Base-by-base conservation (phyloP, 441 rosid species). In the Pelargonium hybrid region DNA sequence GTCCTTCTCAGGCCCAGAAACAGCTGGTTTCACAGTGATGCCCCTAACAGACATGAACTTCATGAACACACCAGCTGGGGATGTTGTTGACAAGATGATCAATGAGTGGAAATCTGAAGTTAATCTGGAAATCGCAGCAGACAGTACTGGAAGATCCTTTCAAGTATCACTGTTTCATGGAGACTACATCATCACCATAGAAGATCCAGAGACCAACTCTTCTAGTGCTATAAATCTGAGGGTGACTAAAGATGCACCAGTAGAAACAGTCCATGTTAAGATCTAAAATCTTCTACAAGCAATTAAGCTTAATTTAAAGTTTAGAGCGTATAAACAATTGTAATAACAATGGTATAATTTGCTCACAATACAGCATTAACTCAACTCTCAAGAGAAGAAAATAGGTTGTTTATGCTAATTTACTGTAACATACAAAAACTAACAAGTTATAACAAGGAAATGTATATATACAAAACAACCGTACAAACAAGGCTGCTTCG, bases 81-180 rank as follows among this genome's bases (percentile, higher is more conserved):
- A 90, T 71, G 89, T 92, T 65, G 86, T 86, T 52, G 94, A 92
- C 77, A 87, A 81, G 75, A 77, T 90, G 74, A 76, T 88, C 15
- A n/a, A 48, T 3, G 56, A 48, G 56, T 48, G 56, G 56, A 48
- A 5, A 14, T 11, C 17, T 14, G 17, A 48, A 48, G 56, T 1
- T 4, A 14, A 11, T 14, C 14, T 13, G 17, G 56, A 48, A 14
- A 48, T 48, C n/a, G 56, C 14, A 34, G 7, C 39, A 34, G 39
- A 34, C 39, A 34, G 39, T 34, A 34, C 39, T 48, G 56, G 5
- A 4, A 14, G 15, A 14, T 48, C 56, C 17, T 48, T 2, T 13
- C 17, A 48, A 14, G 56, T 48, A n/a, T 48, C 56, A 4, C 56
- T 48, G 5, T 48, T 48, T 14, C 56, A 48, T 14, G 56, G 56